Percentiles rank a stretch among this genome's conserved stretches.
These are phyloP conservation scores for Salvia miltiorrhiza DNA, from an alignment of 257 asterid species.

Conservation along the genomic window DNA sequence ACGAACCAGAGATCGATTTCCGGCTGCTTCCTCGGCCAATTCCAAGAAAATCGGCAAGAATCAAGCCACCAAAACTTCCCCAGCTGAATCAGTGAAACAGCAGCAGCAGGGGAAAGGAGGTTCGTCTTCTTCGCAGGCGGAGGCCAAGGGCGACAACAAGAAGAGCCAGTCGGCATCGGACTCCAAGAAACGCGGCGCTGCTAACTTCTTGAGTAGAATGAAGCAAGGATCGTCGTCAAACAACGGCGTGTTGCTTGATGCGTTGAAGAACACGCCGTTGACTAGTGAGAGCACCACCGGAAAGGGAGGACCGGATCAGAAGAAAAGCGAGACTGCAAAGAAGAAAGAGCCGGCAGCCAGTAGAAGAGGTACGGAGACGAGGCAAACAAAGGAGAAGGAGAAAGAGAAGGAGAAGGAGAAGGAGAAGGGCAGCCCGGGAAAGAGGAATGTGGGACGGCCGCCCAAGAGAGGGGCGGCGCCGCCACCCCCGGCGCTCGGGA, in stretches of 20 bases:
- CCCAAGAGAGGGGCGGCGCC: conserved; percentile 53
- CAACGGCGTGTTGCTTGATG: conserved; percentile 52
- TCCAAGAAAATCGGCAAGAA: conserved; percentile 45
- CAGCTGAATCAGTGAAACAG: conserved; percentile 30
- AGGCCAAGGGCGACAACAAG: conserved; percentile 39
- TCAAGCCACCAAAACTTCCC: conserved; percentile 22
- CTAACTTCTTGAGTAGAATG: conserved; percentile 58
- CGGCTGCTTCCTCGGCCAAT: conserved; percentile 30
- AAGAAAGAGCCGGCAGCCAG: conserved; percentile 37
- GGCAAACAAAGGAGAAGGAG: conserved; percentile 35
- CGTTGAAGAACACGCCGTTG: conserved; percentile 56
- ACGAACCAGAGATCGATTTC: conserved; percentile 51
- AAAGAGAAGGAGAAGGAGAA: too few species aligned
- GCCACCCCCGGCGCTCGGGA: conserved; percentile 30
- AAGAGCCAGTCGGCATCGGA: conserved; percentile 39
- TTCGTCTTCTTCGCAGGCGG: conserved; percentile 37
- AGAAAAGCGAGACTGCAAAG: conserved; percentile 34
- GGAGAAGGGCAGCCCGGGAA: conserved; percentile 46
- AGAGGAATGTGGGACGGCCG: conserved; percentile 58
- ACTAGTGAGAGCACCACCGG: conserved; percentile 35
- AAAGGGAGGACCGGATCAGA: conserved; percentile 40
- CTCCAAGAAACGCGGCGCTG: conserved; percentile 60
- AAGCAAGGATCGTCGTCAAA: conserved; percentile 53
- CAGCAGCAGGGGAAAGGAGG: conserved; percentile 40
- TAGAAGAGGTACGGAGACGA: conserved; percentile 33